Percentiles rank a stretch among this genome's conserved stretches.
Evolutionary conservation across 2,329 filamentous ascomycete genomes (phyloP).

Genomic region (Aureobasidium sp.): DNA sequence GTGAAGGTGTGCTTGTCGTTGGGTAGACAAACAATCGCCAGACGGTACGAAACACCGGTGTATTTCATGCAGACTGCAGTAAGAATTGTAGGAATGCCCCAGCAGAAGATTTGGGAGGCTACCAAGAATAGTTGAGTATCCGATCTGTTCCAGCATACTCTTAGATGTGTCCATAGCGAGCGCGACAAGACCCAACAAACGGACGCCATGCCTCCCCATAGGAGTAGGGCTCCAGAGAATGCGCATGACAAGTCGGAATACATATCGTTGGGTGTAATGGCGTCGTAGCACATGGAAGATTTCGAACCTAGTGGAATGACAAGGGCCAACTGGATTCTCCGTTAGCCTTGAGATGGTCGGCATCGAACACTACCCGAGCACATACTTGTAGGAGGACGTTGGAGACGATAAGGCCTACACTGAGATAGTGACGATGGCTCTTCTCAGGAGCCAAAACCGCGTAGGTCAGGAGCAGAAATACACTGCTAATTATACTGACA

Average conservation of each 20-base stretch:
- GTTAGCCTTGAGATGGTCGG: background rate
- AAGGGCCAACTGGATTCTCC: slow-evolving; percentile 56
- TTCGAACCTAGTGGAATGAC: slow-evolving; percentile 67
- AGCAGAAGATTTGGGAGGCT: slow-evolving; percentile 21
- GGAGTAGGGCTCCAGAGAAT: slow-evolving; percentile 65
- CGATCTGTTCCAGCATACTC: slow-evolving; percentile 27
- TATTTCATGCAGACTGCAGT: slow-evolving; percentile 20
- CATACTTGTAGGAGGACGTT: slow-evolving; percentile 68
- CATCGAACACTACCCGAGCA: background rate
- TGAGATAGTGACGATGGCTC: slow-evolving; percentile 82
- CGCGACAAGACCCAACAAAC: slow-evolving; percentile 57
- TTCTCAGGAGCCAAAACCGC: slow-evolving; percentile 68
- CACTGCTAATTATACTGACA: slow-evolving; percentile 57
- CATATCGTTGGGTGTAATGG: slow-evolving; percentile 81
- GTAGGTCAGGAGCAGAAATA: slow-evolving; percentile 70
- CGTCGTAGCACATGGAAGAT: slow-evolving; percentile 66
- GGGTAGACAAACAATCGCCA: slow-evolving; percentile 27
- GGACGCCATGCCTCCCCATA: slow-evolving; percentile 68
- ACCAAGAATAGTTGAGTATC: slow-evolving; percentile 23
- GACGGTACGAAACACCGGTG: slow-evolving; percentile 28
- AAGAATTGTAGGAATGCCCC: slow-evolving; percentile 22
- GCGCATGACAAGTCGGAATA: slow-evolving; percentile 64
- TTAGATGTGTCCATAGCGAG: slow-evolving; percentile 27
- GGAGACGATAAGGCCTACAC: slow-evolving; percentile 64
- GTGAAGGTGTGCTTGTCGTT: slow-evolving; percentile 27